Conservation (phyloP, 2,329 filamentous ascomycete species). For the Xylariaceae sp. region DNA sequence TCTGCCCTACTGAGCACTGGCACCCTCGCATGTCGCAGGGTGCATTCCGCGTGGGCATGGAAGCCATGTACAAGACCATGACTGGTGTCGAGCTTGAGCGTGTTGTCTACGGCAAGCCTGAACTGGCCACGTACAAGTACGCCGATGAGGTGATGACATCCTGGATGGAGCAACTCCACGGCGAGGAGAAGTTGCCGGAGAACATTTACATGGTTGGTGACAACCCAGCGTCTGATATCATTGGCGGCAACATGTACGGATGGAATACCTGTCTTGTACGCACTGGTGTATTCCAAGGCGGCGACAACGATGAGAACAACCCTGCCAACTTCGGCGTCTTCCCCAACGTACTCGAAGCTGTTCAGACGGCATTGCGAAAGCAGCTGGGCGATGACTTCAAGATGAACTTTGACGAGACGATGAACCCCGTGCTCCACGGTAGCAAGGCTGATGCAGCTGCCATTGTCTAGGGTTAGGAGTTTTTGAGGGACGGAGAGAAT, state of each 20-base stretch:
- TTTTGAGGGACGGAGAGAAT: constrained; percentile 14
- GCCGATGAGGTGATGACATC: constrained; percentile 67
- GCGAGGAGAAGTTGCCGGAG: constrained; percentile 62
- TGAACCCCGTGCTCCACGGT: constrained; percentile 62
- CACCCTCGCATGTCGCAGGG: constrained; percentile 68
- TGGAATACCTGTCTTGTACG: constrained; percentile 79
- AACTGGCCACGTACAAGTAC: constrained; percentile 73
- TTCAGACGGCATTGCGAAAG: constrained; percentile 63
- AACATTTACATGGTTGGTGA: constrained; percentile 77
- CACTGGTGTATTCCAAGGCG: constrained; percentile 75
- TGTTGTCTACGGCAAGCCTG: constrained; percentile 73
- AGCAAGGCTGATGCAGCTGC: constrained; percentile 46
- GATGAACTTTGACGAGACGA: constrained; percentile 66
- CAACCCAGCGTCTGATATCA: constrained; percentile 70
- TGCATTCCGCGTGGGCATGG: constrained; percentile 69
- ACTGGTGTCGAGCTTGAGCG: constrained; percentile 69
- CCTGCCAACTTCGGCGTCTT: constrained; percentile 76
- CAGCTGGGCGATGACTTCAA: constrained; percentile 71
- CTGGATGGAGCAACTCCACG: constrained; percentile 75
- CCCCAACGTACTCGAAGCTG: constrained; percentile 66
- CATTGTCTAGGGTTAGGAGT: constrained; percentile 5
- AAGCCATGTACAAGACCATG: constrained; percentile 69
- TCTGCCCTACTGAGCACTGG: constrained; percentile 62
- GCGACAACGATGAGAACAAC: constrained; percentile 71
- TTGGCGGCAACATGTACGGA: constrained; percentile 75